A percentile compares a stretch with the other conserved stretches of the same genome.
phyloP scores from a whole-genome alignment of 2,329 filamentous ascomycete species.

The Aspergillus intermedius region DNA sequence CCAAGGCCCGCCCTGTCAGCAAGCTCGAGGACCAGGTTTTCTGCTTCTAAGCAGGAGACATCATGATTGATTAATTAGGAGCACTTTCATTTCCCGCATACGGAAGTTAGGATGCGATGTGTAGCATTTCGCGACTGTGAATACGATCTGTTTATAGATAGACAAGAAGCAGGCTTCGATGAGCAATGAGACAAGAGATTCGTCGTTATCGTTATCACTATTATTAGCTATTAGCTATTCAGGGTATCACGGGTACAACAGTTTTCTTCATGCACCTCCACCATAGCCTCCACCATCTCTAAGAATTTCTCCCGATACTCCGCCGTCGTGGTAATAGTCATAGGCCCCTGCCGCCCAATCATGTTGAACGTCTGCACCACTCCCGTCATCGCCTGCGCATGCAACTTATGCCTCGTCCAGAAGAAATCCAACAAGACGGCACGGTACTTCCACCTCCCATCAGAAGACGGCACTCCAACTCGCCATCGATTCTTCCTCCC shows the following conservation, averaged over 20 bases:
- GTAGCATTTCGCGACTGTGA: not conserved
- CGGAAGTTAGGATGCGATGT: no score
- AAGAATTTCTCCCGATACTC: constrained; percentile 58
- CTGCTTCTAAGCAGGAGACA: constrained; percentile 61
- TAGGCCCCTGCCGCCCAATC: constrained; percentile 59
- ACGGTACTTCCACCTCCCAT: constrained; percentile 62
- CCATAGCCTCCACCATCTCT: constrained; percentile 44
- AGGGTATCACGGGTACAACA: not conserved
- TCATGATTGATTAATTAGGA: no score
- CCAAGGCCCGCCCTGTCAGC: constrained; percentile 89
- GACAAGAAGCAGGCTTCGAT: not conserved
- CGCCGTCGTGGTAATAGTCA: constrained; percentile 67
- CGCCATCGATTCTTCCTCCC: constrained; percentile 49
- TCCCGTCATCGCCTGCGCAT: constrained; percentile 59
- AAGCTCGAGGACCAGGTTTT: constrained; percentile 98
- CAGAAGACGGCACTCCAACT: constrained; percentile 53
- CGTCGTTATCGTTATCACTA: not conserved
- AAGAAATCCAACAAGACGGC: constrained; percentile 68
- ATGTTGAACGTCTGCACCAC: constrained; percentile 59
- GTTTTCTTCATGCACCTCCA: constrained; percentile 26
- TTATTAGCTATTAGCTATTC: not conserved
- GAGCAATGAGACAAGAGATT: constrained; percentile 2
- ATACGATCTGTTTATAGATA: constrained; percentile 2
- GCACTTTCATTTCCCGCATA: not conserved
- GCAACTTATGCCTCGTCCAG: constrained; percentile 67